Conservation (phyloP, 176 grass and related monocot species). For the Triticum urartu region DNA sequence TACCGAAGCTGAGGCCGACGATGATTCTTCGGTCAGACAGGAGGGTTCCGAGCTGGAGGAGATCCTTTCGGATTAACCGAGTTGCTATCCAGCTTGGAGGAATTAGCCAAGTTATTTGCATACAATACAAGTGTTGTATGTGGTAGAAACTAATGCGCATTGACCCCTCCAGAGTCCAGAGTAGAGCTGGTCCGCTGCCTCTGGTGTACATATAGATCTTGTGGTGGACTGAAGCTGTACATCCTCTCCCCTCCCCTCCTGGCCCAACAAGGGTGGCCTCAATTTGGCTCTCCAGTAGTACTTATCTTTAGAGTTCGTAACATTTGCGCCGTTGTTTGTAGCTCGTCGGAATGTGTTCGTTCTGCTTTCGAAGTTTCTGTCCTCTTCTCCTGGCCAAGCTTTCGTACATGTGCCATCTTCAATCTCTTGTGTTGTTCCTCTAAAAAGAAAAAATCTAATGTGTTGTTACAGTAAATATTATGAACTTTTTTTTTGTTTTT, state of each 20-base stretch:
- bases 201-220: constrained; percentile 41
- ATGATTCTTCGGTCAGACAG: constrained; percentile 19
- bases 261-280: constrained; percentile 8
- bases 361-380: neutral
- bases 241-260: neutral
- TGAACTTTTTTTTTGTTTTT: too few species aligned
- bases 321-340: neutral
- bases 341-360: constrained; percentile 12
- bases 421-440: too few species aligned
- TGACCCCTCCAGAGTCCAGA: constrained; percentile 14
- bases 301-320: neutral
- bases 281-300: constrained; percentile 1
- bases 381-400: too few species aligned
- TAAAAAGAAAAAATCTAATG: too few species aligned
- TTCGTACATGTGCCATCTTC: too few species aligned
- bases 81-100: neutral
- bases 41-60: constrained; percentile 55
- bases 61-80: constrained; percentile 57
- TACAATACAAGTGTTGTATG: constrained; percentile 28
- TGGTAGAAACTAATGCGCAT: constrained; percentile 18
- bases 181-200: constrained; percentile 14
- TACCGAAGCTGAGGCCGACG: constrained; percentile 22
- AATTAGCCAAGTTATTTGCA: constrained; percentile 24
- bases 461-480: too few species aligned
- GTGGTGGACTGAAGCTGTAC: constrained; percentile 20